Percentiles rank a stretch among this genome's conserved stretches.
Evolutionary conservation across 257 asterid species (phyloP).

Genomic region (Ehretia macrophylla): DNA sequence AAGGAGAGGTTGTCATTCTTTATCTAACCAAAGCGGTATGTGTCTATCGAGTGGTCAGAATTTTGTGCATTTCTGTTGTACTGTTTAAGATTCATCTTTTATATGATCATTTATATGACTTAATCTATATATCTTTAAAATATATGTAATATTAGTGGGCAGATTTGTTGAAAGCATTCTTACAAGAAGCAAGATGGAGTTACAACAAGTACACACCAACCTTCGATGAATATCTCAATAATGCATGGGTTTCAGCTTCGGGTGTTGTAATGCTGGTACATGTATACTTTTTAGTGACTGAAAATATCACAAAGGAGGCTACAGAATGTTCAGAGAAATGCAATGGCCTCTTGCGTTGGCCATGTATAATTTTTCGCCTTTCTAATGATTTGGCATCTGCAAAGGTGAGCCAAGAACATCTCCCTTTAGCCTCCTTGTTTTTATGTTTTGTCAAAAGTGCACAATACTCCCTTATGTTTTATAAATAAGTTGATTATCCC

Average conservation of each 20-base stretch:
- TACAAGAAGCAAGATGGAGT: constrained; percentile 18
- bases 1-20: constrained; percentile 6
- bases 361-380: constrained; percentile 17
- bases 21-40: constrained; percentile 23
- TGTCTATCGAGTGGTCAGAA: too few species aligned
- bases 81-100: too few species aligned
- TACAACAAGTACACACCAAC: constrained; percentile 5
- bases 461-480: too few species aligned
- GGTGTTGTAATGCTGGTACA: constrained; percentile 18
- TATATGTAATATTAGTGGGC: constrained; percentile 19
- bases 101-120: background rate
- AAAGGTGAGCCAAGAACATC: background rate
- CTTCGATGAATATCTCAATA: constrained; percentile 22
- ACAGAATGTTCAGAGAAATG: constrained; percentile 4
- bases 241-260: constrained; percentile 30
- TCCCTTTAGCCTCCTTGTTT: too few species aligned
- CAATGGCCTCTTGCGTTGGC: constrained; percentile 3
- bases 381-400: constrained; percentile 17
- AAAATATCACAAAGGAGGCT: constrained; percentile 19
- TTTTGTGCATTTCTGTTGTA: too few species aligned
- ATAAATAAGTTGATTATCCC: too few species aligned
- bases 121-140: background rate
- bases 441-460: too few species aligned
- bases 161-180: constrained; percentile 21
- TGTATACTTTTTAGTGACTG: constrained; percentile 20